A percentile compares a stretch with the other conserved stretches of the same genome.
phyloP scores from a whole-genome alignment of 306 rosid genomes.

The Vicia sativa region DNA sequence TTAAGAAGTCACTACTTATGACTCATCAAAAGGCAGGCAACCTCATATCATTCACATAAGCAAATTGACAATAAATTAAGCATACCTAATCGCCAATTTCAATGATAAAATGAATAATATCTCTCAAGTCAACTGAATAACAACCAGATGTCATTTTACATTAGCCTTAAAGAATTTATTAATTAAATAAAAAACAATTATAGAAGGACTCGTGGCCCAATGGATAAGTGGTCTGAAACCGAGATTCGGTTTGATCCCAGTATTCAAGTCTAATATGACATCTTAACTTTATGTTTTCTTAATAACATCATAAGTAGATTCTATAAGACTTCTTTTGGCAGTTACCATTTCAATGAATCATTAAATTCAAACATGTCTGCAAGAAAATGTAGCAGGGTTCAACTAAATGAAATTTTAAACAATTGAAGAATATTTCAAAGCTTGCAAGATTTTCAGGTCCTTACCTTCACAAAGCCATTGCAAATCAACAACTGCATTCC shows the following conservation, averaged over 20 bases:
- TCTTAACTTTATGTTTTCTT: no score
- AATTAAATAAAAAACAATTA: background rate
- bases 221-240: constrained; percentile 99
- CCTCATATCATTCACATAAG: constrained; percentile 9
- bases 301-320: no score
- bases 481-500: no score
- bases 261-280: no score
- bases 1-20: constrained; percentile 33
- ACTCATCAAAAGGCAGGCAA: constrained; percentile 23
- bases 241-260: constrained; percentile 98
- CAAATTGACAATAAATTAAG: constrained; percentile 30
- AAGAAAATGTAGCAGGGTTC: constrained; percentile 26
- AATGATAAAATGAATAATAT: constrained; percentile 19
- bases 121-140: constrained; percentile 20
- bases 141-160: constrained; percentile 8
- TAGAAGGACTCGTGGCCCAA: constrained; percentile 50
- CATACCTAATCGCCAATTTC: background rate
- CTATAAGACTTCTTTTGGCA: constrained; percentile 1
- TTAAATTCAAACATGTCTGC: constrained; percentile 11
- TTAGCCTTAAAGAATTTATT: no score
- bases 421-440: constrained; percentile 32
- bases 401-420: constrained; percentile 25
- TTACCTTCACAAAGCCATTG: no score
- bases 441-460: no score
- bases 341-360: constrained; percentile 15